These are phyloP conservation scores for Thuidium tamariscinum DNA, from an alignment of 225 moss, liverwort and hornwort genomes.

Conservation along the genomic window DNA sequence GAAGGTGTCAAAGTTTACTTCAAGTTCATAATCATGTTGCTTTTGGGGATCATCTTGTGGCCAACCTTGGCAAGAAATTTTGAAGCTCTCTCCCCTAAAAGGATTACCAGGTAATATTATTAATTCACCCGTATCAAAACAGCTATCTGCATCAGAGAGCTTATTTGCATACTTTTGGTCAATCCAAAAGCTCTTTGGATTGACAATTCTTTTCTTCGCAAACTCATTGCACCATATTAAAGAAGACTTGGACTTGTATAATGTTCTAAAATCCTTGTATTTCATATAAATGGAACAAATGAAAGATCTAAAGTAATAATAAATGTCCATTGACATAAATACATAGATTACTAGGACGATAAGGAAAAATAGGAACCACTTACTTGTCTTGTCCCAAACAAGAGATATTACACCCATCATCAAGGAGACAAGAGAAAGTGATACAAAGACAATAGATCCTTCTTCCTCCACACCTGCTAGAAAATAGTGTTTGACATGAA, in stretches of 20 bases:
- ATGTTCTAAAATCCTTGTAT: background rate
- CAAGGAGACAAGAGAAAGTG: background rate
- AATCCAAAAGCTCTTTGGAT: background rate
- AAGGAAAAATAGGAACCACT: background rate
- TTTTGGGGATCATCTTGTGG: background rate
- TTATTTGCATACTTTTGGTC: background rate
- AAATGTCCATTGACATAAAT: accelerated
- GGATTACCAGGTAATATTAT: background rate
- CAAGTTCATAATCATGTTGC: background rate
- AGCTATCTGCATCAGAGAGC: background rate
- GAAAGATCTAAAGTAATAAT: background rate
- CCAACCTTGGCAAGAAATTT: background rate
- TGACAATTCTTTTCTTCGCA: background rate
- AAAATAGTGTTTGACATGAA: background rate
- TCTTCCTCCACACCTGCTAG: background rate
- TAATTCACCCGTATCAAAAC: background rate
- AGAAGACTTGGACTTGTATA: background rate
- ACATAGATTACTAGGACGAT: background rate
- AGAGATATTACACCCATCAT: background rate
- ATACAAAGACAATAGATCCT: accelerated
- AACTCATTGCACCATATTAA: background rate
- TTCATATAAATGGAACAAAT: background rate
- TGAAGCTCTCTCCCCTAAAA: background rate
- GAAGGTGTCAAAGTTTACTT: background rate
- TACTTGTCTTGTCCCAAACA: background rate